phyloP scores from a whole-genome alignment of 2,329 filamentous ascomycete species.

The Xylariaceae sp. region DNA sequence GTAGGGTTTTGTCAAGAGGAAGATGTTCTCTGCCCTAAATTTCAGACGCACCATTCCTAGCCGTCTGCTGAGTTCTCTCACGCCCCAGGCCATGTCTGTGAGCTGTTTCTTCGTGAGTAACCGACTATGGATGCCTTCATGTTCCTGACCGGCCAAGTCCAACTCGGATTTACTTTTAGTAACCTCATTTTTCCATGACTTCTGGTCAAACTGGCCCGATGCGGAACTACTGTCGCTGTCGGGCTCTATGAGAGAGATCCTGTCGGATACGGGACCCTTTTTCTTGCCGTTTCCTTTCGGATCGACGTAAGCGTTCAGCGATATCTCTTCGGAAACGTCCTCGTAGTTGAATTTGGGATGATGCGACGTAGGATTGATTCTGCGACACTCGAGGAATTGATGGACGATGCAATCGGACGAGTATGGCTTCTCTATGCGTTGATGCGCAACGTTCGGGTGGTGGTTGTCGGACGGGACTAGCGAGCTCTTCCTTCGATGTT shows the following conservation, averaged over 20 bases:
- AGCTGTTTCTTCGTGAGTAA: slow-evolving; percentile 91
- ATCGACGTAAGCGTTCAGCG: slow-evolving; percentile 32
- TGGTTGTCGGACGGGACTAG: slow-evolving; percentile 49
- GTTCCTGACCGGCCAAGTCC: slow-evolving; percentile 33
- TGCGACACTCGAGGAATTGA: slow-evolving; percentile 56
- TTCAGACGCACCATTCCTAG: slow-evolving; percentile 77
- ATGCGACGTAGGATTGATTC: slow-evolving; percentile 28
- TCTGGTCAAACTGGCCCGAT: slow-evolving; percentile 53
- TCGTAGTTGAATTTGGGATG: slow-evolving; percentile 10
- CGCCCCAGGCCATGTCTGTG: slow-evolving; percentile 94
- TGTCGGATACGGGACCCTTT: slow-evolving; percentile 1
- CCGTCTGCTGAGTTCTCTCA: slow-evolving; percentile 81
- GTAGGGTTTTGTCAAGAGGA: slow-evolving; percentile 87
- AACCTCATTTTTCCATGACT: slow-evolving; percentile 49
- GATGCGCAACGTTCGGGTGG: slow-evolving; percentile 33
- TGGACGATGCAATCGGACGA: slow-evolving; percentile 59
- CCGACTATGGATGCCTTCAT: slow-evolving; percentile 50
- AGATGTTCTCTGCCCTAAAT: slow-evolving; percentile 75
- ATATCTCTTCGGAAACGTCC: slow-evolving; percentile 28
- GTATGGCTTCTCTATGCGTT: slow-evolving; percentile 31
- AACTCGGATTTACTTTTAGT: slow-evolving; percentile 39
- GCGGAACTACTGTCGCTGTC: slow-evolving; percentile 38
- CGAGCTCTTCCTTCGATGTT: slow-evolving; percentile 62
- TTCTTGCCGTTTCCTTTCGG: slow-evolving; percentile 31
- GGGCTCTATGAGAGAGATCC: slow-evolving; percentile 33